These are phyloP conservation scores for Puccinia triticina DNA, from an alignment of 1,284 basidiomycete species.

Conservation along the genomic window DNA sequence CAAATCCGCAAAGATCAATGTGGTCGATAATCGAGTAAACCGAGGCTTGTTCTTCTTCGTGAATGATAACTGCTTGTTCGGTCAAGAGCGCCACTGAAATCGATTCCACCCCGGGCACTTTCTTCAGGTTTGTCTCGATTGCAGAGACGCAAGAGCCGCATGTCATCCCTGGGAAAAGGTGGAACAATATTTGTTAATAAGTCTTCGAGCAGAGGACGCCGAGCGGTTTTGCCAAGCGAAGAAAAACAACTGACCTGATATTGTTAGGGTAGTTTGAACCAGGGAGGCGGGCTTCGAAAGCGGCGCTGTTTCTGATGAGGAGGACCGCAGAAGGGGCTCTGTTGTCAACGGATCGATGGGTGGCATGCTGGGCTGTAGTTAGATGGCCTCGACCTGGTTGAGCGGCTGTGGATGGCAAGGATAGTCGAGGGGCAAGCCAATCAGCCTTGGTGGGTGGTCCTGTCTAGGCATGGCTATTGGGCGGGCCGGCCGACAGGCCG, in stretches of 20 bases:
- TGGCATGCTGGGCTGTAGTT: neutral
- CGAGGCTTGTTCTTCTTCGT: slow-evolving; percentile 78
- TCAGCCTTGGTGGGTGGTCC: no score
- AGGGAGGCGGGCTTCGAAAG: neutral
- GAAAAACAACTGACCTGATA: neutral
- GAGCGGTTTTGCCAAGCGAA: neutral
- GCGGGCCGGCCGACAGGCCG: no score
- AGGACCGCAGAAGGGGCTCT: neutral
- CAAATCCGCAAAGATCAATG: slow-evolving; percentile 90
- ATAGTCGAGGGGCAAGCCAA: no score
- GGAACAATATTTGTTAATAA: no score
- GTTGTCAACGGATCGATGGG: neutral
- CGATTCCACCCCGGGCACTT: slow-evolving; percentile 79
- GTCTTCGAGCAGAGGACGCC: no score
- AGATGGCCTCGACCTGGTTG: neutral
- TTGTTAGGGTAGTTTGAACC: no score
- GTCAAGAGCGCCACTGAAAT: slow-evolving; percentile 91
- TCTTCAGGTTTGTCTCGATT: slow-evolving; percentile 88
- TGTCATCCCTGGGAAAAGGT: slow-evolving; percentile 72
- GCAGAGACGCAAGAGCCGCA: slow-evolving; percentile 83
- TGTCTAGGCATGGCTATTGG: no score
- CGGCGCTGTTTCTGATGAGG: neutral
- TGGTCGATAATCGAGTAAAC: slow-evolving; percentile 80
- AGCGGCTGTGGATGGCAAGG: no score
- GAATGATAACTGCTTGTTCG: slow-evolving; percentile 87